Conservation (phyloP, 805 yeast species). For the Candida michaelii region DNA sequence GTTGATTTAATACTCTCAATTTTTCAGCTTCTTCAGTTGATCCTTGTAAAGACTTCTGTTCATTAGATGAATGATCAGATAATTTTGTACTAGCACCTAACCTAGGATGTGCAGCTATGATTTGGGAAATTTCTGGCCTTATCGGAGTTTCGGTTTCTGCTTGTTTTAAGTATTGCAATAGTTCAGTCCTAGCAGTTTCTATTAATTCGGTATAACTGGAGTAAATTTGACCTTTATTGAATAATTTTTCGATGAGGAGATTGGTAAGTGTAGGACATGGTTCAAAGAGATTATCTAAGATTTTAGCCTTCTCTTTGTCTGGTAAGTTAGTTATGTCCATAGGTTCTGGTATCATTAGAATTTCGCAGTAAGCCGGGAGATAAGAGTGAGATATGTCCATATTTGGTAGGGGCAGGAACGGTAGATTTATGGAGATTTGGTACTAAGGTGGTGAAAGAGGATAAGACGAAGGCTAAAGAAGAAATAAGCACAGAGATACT, state of each 20-base stretch:
- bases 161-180: constrained; percentile 32
- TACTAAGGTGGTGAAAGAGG: too few relatives aligned
- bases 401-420: neutral
- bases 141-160: constrained; percentile 22
- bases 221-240: constrained; percentile 16
- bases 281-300: constrained; percentile 62
- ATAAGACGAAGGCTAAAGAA: too few relatives aligned
- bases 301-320: constrained; percentile 11
- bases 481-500: too few relatives aligned
- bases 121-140: constrained; percentile 39
- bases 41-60: constrained; percentile 64
- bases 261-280: constrained; percentile 52
- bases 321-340: constrained; percentile 2
- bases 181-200: constrained; percentile 40
- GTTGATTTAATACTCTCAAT: constrained; percentile 53
- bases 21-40: constrained; percentile 48
- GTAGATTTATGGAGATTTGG: too few relatives aligned
- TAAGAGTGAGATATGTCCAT: neutral
- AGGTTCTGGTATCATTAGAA: constrained; percentile 6
- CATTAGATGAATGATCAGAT: constrained; percentile 65
- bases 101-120: constrained; percentile 90
- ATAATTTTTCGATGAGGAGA: constrained; percentile 29
- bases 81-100: constrained; percentile 62
- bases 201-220: constrained; percentile 38
- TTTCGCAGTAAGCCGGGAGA: neutral